Conservation (phyloP, 495 filamentous ascomycete species). For the Trichoderma parareesei region DNA sequence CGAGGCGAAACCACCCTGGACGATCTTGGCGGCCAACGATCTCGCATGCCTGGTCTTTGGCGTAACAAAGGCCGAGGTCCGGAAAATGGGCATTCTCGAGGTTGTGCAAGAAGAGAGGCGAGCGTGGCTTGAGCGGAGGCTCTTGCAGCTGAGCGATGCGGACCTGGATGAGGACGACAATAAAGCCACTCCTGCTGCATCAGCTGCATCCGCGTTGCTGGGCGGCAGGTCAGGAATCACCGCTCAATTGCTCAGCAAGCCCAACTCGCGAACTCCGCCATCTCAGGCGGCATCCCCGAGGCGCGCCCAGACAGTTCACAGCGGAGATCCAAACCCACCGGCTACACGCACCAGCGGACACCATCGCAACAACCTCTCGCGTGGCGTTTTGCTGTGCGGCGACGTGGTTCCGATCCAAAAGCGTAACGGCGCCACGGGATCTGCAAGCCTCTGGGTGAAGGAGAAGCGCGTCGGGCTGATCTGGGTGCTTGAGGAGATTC, state of each 20-base stretch:
- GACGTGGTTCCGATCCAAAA: constrained; percentile 97
- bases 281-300: constrained; percentile 31
- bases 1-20: constrained; percentile 80
- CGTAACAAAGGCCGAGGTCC: constrained; percentile 85
- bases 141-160: constrained; percentile 47
- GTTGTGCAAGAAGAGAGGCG: constrained; percentile 82
- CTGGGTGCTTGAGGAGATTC: constrained; percentile 97
- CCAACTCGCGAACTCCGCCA: constrained; percentile 57
- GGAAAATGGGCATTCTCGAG: constrained; percentile 90
- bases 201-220: constrained; percentile 39
- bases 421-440: constrained; percentile 80
- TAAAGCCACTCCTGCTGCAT: constrained; percentile 37
- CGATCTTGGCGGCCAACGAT: constrained; percentile 94
- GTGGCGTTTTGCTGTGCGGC: constrained; percentile 88
- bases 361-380: constrained; percentile 64
- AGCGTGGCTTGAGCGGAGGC: constrained; percentile 82
- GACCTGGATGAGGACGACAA: constrained; percentile 34
- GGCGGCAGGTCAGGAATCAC: constrained; percentile 67
- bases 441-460: constrained; percentile 96
- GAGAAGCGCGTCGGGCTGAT: constrained; percentile 91
- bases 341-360: constrained; percentile 38
- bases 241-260: constrained; percentile 78
- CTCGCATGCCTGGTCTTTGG: constrained; percentile 93
- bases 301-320: constrained; percentile 67
- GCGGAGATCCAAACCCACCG: constrained; percentile 55